Percentiles rank a stretch among this genome's conserved stretches.
Evolutionary conservation across 192 early-diverging fungal genomes (phyloP).

Genomic region (Spizellomyces punctatus): DNA sequence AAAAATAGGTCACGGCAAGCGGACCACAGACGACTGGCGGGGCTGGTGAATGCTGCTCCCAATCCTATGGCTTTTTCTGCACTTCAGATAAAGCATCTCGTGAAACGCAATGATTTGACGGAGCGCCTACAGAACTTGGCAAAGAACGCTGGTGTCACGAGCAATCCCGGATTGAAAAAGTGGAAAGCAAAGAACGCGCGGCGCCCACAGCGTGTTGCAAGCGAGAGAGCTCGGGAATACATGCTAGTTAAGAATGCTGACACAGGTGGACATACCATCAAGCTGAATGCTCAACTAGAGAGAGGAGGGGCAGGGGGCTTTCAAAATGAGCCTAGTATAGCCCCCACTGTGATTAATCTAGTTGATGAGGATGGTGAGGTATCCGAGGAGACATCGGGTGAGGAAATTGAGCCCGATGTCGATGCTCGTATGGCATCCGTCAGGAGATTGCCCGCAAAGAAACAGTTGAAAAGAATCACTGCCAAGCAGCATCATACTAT

Average conservation of each 20-base stretch:
- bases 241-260: conserved; percentile 85
- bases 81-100: conserved; percentile 83
- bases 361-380: conserved; percentile 30
- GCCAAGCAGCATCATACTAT: no score
- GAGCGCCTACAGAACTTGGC: conserved; percentile 63
- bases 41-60: conserved; percentile 75
- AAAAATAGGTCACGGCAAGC: conserved; percentile 80
- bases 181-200: conserved; percentile 6
- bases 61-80: conserved; percentile 76
- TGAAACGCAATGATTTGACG: conserved; percentile 82
- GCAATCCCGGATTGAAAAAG: conserved; percentile 36
- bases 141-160: conserved; percentile 43
- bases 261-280: conserved; percentile 64
- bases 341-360: conserved; percentile 15
- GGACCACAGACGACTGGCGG: conserved; percentile 68
- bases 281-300: background rate
- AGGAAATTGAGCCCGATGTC: background rate
- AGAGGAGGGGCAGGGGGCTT: background rate
- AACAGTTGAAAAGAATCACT: no score
- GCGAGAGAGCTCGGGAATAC: conserved; percentile 80
- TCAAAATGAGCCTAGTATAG: background rate
- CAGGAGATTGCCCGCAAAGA: no score
- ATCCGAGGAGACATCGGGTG: background rate
- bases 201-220: conserved; percentile 68
- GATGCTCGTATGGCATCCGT: no score